Evolutionary conservation across 805 yeast species (phyloP).

Genomic region (Ogataea allantospora): DNA sequence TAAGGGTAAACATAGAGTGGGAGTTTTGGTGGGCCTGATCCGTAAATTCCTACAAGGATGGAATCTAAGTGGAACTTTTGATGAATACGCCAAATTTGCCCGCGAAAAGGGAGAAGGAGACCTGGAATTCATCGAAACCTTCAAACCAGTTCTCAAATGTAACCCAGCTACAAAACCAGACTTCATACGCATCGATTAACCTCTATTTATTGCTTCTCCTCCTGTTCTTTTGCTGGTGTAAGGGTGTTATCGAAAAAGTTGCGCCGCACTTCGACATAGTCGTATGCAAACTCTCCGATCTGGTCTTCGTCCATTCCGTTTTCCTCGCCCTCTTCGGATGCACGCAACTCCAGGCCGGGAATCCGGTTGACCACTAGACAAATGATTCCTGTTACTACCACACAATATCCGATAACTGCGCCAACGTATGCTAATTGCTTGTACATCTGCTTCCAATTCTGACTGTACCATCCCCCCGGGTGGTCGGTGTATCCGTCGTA

Average conservation of each 20-base stretch:
- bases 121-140: constrained; percentile 83
- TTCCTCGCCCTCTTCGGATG: constrained; percentile 81
- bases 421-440: constrained; percentile 81
- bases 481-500: constrained; percentile 85
- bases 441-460: constrained; percentile 88
- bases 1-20: constrained; percentile 96
- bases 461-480: constrained; percentile 89
- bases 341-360: constrained; percentile 81
- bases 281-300: constrained; percentile 98
- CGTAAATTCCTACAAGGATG: constrained; percentile 86
- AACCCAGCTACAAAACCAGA: constrained; percentile 54
- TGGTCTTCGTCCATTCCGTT: constrained; percentile 94
- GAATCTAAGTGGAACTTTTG: constrained; percentile 90
- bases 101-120: constrained; percentile 93
- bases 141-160: constrained; percentile 58
- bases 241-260: constrained; percentile 57
- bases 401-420: constrained; percentile 73
- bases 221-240: background rate
- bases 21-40: constrained; percentile 89
- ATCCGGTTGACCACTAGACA: constrained; percentile 71
- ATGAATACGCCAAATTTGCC: constrained; percentile 90
- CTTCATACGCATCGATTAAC: constrained; percentile 43
- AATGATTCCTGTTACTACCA: constrained; percentile 72
- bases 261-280: constrained; percentile 93
- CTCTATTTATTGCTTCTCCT: constrained; percentile 1